Percentiles rank a stretch among this genome's conserved stretches.
Evolutionary conservation across 2,329 filamentous ascomycete species (phyloP).

Genomic region (Phaeosphaeriaceae sp.): DNA sequence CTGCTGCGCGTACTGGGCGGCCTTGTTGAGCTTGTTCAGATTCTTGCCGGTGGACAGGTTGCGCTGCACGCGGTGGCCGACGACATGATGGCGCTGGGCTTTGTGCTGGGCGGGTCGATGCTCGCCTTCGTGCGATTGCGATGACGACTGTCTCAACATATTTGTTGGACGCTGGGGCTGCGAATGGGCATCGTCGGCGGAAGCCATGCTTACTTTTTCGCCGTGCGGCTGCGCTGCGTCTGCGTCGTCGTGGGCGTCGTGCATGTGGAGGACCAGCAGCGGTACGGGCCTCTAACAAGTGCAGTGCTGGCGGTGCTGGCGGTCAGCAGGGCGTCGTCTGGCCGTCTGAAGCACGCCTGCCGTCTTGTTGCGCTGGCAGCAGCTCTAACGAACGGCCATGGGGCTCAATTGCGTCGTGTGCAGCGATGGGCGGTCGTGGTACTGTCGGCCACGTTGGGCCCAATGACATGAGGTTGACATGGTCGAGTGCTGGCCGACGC

Average conservation of each 20-base stretch:
- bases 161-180: slow-evolving; percentile 44
- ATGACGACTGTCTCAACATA: slow-evolving; percentile 47
- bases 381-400: slow-evolving; percentile 29
- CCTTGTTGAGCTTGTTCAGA: slow-evolving; percentile 50
- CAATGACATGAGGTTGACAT: slow-evolving; percentile 37
- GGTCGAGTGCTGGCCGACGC: not conserved
- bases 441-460: slow-evolving; percentile 31
- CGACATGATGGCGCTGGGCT: slow-evolving; percentile 49
- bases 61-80: slow-evolving; percentile 49
- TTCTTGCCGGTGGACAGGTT: slow-evolving; percentile 52
- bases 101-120: slow-evolving; percentile 40
- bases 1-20: slow-evolving; percentile 29
- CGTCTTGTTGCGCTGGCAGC: slow-evolving; percentile 21
- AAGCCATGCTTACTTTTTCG: slow-evolving; percentile 43
- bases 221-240: slow-evolving; percentile 25
- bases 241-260: slow-evolving; percentile 13
- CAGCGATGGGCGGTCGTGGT: slow-evolving; percentile 26
- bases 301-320: slow-evolving; percentile 15
- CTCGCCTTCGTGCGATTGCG: slow-evolving; percentile 42
- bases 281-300: not conserved
- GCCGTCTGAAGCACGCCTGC: slow-evolving; percentile 13
- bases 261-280: not conserved
- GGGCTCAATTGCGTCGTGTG: slow-evolving; percentile 37
- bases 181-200: slow-evolving; percentile 42
- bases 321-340: slow-evolving; percentile 10